phyloP scores from a whole-genome alignment of 768 basidiomycete species.

The Suillus subluteus region DNA sequence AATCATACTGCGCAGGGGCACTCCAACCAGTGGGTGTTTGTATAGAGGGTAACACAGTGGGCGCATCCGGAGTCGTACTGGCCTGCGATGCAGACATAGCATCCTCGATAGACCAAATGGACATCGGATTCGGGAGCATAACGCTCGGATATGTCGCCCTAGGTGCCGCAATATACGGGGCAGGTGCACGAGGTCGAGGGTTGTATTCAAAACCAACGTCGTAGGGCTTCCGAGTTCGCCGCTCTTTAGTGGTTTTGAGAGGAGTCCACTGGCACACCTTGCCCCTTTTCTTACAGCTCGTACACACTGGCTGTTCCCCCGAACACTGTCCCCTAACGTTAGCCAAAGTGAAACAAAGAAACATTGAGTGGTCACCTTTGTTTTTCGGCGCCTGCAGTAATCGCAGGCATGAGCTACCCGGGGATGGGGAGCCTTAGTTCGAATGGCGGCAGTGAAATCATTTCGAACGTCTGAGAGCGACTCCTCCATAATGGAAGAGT shows the following conservation, averaged over 20 bases:
- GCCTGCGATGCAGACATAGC: not conserved
- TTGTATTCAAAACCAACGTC: not conserved
- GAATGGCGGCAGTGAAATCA: not conserved
- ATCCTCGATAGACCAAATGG: not conserved
- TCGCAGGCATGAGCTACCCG: conserved; percentile 3
- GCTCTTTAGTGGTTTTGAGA: not conserved
- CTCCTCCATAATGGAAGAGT: not conserved
- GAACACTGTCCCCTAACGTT: not conserved
- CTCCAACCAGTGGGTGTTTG: not conserved
- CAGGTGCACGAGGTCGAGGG: not conserved
- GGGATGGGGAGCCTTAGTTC: not conserved
- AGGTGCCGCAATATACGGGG: not conserved
- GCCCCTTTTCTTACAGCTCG: not conserved
- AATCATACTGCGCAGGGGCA: not conserved
- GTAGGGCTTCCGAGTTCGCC: not conserved
- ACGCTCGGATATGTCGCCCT: not conserved
- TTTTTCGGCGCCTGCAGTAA: conserved; percentile 1
- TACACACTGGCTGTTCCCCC: not conserved
- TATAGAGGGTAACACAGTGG: not conserved
- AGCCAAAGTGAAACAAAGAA: not conserved
- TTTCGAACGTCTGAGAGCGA: not conserved
- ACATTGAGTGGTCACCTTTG: not conserved
- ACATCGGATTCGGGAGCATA: conserved; percentile 1
- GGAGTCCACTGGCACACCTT: conserved; percentile 5
- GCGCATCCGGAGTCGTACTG: not conserved